These are phyloP conservation scores for Aspergillus brunneoviolaceus DNA, from an alignment of 2,329 filamentous ascomycete genomes.

Conservation along the genomic window DNA sequence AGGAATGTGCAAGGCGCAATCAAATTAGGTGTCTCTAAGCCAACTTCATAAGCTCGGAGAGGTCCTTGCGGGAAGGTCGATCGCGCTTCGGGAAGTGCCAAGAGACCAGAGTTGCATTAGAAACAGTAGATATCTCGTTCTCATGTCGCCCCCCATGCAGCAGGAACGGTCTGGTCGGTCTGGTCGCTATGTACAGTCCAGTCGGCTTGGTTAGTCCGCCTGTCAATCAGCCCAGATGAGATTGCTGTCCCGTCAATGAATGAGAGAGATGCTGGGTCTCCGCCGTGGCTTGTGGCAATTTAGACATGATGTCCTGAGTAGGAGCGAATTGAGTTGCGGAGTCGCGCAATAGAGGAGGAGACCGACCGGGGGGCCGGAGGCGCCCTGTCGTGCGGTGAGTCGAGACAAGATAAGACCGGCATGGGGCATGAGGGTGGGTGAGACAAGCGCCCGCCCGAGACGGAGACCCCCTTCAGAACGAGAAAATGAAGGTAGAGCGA, in stretches of 20 bases:
- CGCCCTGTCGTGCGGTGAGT: conserved; percentile 8
- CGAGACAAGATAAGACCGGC: conserved; percentile 9
- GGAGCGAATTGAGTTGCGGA: conserved; percentile 3
- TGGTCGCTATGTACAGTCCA: neutral
- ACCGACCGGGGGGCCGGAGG: neutral
- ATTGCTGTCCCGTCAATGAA: neutral
- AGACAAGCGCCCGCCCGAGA: conserved; percentile 4
- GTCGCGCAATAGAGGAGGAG: neutral
- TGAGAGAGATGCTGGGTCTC: neutral
- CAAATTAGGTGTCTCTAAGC: neutral
- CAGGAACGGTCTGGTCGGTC: neutral
- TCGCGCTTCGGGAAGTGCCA: neutral
- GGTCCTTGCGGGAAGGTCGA: neutral
- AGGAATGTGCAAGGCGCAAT: neutral
- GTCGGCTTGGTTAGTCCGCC: neutral
- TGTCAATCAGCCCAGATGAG: neutral
- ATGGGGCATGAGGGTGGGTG: neutral
- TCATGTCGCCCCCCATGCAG: neutral
- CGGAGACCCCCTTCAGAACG: neutral
- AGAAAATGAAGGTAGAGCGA: neutral
- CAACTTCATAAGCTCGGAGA: neutral
- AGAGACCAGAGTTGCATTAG: neutral
- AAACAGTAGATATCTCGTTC: neutral
- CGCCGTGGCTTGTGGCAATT: conserved; percentile 7
- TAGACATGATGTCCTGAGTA: neutral